Evolutionary conservation across 306 rosid species (phyloP), one percentile per base, ranked within the genome.

Genomic region (Acacia crassicarpa): DNA sequence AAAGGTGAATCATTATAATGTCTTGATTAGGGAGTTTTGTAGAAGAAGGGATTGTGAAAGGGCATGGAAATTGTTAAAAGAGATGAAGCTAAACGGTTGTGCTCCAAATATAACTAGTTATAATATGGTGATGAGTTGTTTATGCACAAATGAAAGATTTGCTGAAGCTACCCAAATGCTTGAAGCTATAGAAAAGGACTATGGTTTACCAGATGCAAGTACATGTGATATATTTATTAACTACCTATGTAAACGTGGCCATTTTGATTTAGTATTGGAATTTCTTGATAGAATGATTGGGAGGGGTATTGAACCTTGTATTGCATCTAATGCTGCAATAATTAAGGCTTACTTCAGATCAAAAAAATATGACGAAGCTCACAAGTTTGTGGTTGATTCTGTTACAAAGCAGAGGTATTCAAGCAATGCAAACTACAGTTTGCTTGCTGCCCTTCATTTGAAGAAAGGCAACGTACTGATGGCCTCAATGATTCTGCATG

Each of bases 371-470:
- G 84, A 90, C 53, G 91, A 90, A 83, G 98, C 97, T 0, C 89
- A 90, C 66, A 66, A 44, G 19, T 88, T 87, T 66, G 94, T 88
- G 5, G 81, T 86, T 79, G 87, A 78, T 67, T 87, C 83, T 40
- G 73, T 81, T 76, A 43, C 14, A 49, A 91, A 77, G 88, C 75
- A 58, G 78, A 72, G 59, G 45, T 76, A 20, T 86, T 83, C 92
- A 17, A 74, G 83, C 81, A 94, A 81, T 82, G 83, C 67, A 65
- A 85, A 78, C 76, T 91, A 88, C 84, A 88, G 88, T 84, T 84
- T 90, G 77, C 97, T 94, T 61, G 97, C 94, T 70, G 78, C 81
- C 43, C 97, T 92, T 84, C 81, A 90, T 83, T 80, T 85, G 86
- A 88, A 91, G 66, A 85, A 80, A 72, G 94, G 89, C 44, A 79